These are phyloP conservation scores for Cymodocea nodosa DNA, from an alignment of 116 monocot genomes.

Conservation along the genomic window DNA sequence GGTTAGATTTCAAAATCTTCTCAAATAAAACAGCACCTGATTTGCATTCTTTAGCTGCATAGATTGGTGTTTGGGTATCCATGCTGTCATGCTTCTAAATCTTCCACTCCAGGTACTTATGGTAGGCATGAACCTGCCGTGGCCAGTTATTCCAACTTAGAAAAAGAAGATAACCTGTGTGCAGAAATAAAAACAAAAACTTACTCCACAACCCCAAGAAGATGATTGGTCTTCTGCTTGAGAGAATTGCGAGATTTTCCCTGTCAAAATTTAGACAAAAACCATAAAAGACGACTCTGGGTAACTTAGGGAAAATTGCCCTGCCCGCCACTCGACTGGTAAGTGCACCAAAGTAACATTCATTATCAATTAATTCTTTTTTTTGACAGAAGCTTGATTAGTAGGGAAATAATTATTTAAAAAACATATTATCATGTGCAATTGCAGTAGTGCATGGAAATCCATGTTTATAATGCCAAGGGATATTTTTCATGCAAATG, in stretches of 20 bases:
- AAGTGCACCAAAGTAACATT: too few relatives aligned
- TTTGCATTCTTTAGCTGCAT: constrained; percentile 61
- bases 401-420: too few relatives aligned
- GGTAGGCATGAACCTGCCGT: constrained; percentile 62
- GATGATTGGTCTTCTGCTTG: constrained; percentile 27
- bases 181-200: constrained; percentile 2
- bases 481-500: too few relatives aligned
- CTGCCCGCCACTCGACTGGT: too few relatives aligned
- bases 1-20: background rate
- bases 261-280: constrained; percentile 17
- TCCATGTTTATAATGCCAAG: too few relatives aligned
- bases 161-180: background rate
- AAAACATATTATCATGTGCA: too few relatives aligned
- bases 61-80: constrained; percentile 78
- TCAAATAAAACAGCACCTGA: constrained; percentile 28
- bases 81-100: constrained; percentile 76
- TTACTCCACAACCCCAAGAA: constrained; percentile 72
- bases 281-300: too few relatives aligned
- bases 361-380: too few relatives aligned
- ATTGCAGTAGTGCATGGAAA: too few relatives aligned
- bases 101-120: constrained; percentile 71
- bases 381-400: too few relatives aligned
- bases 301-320: too few relatives aligned
- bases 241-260: constrained; percentile 20
- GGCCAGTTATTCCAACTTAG: background rate